Evolutionary conservation across 306 rosid genomes (phyloP), one percentile per base, ranked within the genome.

Genomic region (Trifolium dubium): DNA sequence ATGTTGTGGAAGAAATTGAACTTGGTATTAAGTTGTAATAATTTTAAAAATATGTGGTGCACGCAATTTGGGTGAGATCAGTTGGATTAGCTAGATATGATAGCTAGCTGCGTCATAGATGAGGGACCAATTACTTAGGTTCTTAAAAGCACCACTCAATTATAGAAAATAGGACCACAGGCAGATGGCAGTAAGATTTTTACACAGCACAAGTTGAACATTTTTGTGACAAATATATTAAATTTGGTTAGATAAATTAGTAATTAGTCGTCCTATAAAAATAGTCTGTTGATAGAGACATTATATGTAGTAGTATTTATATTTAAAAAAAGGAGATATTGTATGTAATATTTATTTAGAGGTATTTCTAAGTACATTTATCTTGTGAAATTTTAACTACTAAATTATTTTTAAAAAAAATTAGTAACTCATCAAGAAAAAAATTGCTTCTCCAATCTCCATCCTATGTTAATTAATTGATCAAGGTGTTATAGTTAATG

Each of bases 61-160:
- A 50, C 47, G 79, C 19, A n/a, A 39, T 58, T 83, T 80, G 80
- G 60, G 79, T 77, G 58, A 40, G 82, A 75, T 83, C 30, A 64
- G 73, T 47, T 73, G 78, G 79, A 71, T 69, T 63, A 60, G 8
- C 65, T 60, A 75, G 68, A 80, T 43, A 23, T 54, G 62, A 73
- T 71, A 75, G 85, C 77, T 58, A 73, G 77, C 79, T 74, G 68
- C 79, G 32, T 11, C 49, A 34, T 77, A 84, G 90, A 75, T 70
- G 91, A 91, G 88, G 97, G 97, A 87, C 97, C 95, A 91, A 19
- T 40, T 19, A 89, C 32, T 66, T 85, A 83, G 94, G 88, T 86
- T 89, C 92, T 89, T 89, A 84, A 86, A 89, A 88, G 95, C 92
- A 87, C 86, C 88, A 83, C 88, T 86, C 68, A 78, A 66, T 77